A percentile compares a stretch with the other conserved stretches of the same genome.
Conservation (phyloP, 73 alveolate genomes). For the Paraurostyla sp. region DNA sequence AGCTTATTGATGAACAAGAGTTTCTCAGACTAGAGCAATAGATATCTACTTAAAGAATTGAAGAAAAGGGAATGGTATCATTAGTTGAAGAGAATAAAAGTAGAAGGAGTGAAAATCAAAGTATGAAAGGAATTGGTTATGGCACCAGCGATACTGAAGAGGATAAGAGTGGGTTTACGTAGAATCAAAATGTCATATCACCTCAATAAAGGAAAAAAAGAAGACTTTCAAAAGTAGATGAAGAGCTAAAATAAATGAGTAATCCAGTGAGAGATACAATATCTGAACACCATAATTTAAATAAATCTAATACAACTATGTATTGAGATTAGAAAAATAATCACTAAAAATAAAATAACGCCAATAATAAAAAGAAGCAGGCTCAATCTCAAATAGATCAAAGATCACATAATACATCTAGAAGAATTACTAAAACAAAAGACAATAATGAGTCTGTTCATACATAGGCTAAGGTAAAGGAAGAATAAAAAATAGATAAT, state of each 20-base stretch:
- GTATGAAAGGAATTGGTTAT: background rate
- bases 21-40: background rate
- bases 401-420: too few relatives aligned
- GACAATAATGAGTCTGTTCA: too few relatives aligned
- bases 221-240: conserved; percentile 9
- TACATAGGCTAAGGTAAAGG: background rate
- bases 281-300: background rate
- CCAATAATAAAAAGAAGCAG: too few relatives aligned
- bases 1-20: background rate
- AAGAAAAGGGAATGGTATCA: background rate
- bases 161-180: background rate
- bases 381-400: too few relatives aligned
- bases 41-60: background rate
- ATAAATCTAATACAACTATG: background rate
- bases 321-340: too few relatives aligned
- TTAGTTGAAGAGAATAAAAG: background rate
- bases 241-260: background rate
- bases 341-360: too few relatives aligned
- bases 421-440: too few relatives aligned
- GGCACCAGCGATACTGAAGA: background rate
- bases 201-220: background rate
- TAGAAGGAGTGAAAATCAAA: background rate
- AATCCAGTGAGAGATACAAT: background rate
- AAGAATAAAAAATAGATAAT: too few relatives aligned
- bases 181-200: background rate